A percentile compares a stretch with the other conserved stretches of the same genome.
Conservation (phyloP, 495 filamentous ascomycete genomes). For the Aspergillus ellipticus region DNA sequence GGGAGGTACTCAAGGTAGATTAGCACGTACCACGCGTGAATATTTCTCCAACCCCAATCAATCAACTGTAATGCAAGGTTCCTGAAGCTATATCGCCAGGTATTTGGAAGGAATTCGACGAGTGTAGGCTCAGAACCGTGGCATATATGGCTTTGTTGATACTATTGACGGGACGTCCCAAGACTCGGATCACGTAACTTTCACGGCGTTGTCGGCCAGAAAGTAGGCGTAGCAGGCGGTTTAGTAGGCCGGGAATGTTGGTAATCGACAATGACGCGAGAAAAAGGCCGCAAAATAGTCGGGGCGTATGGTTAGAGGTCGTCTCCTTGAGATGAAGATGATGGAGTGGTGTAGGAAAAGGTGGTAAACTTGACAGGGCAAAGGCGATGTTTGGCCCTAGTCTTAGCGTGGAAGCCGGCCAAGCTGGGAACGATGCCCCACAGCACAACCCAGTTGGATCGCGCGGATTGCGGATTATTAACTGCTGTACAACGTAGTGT, state of each 20-base stretch:
- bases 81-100: conserved; percentile 10
- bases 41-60: conserved; percentile 28
- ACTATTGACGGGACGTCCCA: conserved; percentile 24
- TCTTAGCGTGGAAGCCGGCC: conserved; percentile 46
- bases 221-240: conserved; percentile 13
- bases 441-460: conserved; percentile 32
- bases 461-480: conserved; percentile 27
- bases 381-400: conserved; percentile 48
- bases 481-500: conserved; percentile 11
- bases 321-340: conserved; percentile 11
- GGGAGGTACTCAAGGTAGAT: conserved; percentile 20
- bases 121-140: conserved; percentile 17
- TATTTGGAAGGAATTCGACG: conserved; percentile 20
- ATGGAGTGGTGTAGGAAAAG: conserved; percentile 32
- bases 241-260: conserved; percentile 4
- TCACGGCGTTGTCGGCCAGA: conserved; percentile 18
- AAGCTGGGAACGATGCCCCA: conserved; percentile 39
- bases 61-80: conserved; percentile 27
- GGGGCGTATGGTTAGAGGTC: neutral
- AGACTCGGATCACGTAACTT: conserved; percentile 20
- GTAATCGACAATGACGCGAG: conserved; percentile 21
- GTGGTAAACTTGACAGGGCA: conserved; percentile 39
- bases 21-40: conserved; percentile 45
- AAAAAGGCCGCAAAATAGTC: conserved; percentile 10
- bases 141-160: conserved; percentile 28